Percentiles rank a stretch among this genome's conserved stretches.
phyloP scores from a whole-genome alignment of 495 filamentous ascomycete species.

The Penicillium roqueforti region DNA sequence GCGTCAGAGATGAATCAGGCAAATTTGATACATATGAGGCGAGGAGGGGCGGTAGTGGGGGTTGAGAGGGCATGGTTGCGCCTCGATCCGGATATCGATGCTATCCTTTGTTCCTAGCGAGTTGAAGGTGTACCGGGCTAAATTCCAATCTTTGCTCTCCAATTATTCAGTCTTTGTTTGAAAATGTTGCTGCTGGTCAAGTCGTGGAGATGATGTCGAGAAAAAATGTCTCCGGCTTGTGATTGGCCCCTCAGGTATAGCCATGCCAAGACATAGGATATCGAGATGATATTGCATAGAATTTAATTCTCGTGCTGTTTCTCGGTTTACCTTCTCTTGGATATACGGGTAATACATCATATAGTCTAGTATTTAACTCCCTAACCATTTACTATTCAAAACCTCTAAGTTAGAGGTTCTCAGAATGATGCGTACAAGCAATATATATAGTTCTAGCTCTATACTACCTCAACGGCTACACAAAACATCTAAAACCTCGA shows the following conservation, averaged over 20 bases:
- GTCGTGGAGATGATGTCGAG: slow-evolving; percentile 22
- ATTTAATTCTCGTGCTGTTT: not conserved
- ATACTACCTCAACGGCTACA: not conserved
- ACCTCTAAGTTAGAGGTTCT: not conserved
- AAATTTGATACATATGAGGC: slow-evolving; percentile 55
- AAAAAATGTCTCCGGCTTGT: slow-evolving; percentile 33
- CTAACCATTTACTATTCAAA: not conserved
- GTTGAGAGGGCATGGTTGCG: slow-evolving; percentile 45
- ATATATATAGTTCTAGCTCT: not conserved
- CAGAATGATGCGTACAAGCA: not conserved
- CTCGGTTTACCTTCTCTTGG: not conserved
- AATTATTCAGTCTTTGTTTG: not conserved
- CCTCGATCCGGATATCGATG: not conserved
- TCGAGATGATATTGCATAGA: not conserved
- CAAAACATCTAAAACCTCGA: not conserved
- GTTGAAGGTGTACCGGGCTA: not conserved
- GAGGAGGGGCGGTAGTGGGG: slow-evolving; percentile 62
- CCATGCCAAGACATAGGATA: slow-evolving; percentile 9
- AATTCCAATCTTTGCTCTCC: not conserved
- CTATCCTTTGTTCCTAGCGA: not conserved
- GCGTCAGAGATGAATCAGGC: slow-evolving; percentile 53
- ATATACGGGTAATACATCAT: not conserved
- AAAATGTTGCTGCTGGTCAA: slow-evolving; percentile 7
- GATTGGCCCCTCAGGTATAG: slow-evolving; percentile 26
- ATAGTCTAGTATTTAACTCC: not conserved